phyloP scores from a whole-genome alignment of 345 rosid species.

The Carallia pectinifolia region DNA sequence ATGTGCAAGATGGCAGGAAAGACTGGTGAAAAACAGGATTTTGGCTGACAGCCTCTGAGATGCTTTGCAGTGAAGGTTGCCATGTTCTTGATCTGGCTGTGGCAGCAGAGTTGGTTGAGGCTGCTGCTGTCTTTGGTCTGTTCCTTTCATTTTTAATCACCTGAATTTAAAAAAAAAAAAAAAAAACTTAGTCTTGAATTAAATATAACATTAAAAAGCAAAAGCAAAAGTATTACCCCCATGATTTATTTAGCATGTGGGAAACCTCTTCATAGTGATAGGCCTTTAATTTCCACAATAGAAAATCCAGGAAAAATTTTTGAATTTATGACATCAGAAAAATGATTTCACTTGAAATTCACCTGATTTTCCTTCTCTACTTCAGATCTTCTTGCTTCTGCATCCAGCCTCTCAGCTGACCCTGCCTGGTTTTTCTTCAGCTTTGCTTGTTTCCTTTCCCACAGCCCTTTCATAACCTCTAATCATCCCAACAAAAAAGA shows the following conservation, averaged over 20 bases:
- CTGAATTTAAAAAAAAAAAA: slow-evolving; percentile 27
- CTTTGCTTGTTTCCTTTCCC: slow-evolving; percentile 70
- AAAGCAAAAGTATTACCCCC: too few relatives aligned
- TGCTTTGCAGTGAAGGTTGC: slow-evolving; percentile 94
- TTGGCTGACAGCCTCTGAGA: slow-evolving; percentile 63
- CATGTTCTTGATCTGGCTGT: slow-evolving; percentile 60
- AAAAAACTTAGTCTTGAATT: neutral
- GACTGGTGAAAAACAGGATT: slow-evolving; percentile 10
- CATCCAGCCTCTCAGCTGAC: slow-evolving; percentile 28
- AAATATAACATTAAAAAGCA: neutral
- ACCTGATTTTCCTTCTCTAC: slow-evolving; percentile 31
- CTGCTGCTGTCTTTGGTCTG: slow-evolving; percentile 32
- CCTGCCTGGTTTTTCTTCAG: slow-evolving; percentile 38
- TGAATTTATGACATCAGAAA: too few relatives aligned
- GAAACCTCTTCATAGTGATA: too few relatives aligned
- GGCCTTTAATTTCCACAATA: too few relatives aligned
- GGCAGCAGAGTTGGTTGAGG: slow-evolving; percentile 35
- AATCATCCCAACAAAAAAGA: slow-evolving; percentile 5
- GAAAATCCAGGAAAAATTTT: too few relatives aligned
- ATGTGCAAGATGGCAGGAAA: slow-evolving; percentile 4
- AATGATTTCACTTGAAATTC: neutral
- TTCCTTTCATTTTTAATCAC: slow-evolving; percentile 54
- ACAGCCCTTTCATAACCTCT: slow-evolving; percentile 87
- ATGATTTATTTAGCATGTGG: too few relatives aligned
- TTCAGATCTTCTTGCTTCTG: slow-evolving; percentile 37